These are phyloP conservation scores for Ocimum tenuiflorum DNA, from an alignment of 257 asterid species.

Conservation along the genomic window DNA sequence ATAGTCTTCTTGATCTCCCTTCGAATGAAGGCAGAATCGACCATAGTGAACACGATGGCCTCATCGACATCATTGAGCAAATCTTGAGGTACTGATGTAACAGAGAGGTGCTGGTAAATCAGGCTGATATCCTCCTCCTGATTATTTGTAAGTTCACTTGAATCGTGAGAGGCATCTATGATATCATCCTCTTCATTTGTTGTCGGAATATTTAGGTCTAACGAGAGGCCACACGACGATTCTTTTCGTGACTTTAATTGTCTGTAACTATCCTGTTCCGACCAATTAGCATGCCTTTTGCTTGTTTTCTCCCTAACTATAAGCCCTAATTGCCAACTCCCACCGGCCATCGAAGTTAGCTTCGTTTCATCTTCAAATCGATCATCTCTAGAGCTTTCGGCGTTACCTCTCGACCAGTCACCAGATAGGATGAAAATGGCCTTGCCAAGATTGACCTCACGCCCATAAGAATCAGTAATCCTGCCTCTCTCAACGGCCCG, in stretches of 20 bases:
- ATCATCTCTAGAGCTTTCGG: constrained; percentile 22
- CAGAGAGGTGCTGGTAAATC: constrained; percentile 31
- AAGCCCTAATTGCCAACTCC: constrained; percentile 56
- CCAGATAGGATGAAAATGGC: constrained; percentile 66
- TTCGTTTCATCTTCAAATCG: constrained; percentile 36
- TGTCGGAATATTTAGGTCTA: constrained; percentile 55
- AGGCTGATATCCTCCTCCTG: constrained; percentile 54
- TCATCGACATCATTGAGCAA: constrained; percentile 41
- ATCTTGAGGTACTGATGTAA: constrained; percentile 53
- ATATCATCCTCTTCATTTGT: constrained; percentile 39
- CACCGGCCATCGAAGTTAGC: constrained; percentile 37
- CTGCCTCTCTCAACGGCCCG: constrained; percentile 76
- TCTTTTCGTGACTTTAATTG: constrained; percentile 38
- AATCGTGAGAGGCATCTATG: constrained; percentile 58
- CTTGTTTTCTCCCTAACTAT: constrained; percentile 42
- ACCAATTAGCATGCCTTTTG: constrained; percentile 53
- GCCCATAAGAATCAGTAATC: constrained; percentile 72
- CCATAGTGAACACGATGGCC: constrained; percentile 44
- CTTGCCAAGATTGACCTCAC: constrained; percentile 78
- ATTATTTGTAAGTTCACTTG: constrained; percentile 76
- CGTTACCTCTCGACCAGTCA: constrained; percentile 58
- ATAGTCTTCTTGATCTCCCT: constrained; percentile 59
- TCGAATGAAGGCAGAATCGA: constrained; percentile 36
- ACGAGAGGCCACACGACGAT: constrained; percentile 34
- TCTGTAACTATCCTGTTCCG: constrained; percentile 32